Percentiles rank a stretch among this genome's conserved stretches.
These are phyloP conservation scores for Amauroascus verrucosus DNA, from an alignment of 2,329 filamentous ascomycete species.

Conservation along the genomic window DNA sequence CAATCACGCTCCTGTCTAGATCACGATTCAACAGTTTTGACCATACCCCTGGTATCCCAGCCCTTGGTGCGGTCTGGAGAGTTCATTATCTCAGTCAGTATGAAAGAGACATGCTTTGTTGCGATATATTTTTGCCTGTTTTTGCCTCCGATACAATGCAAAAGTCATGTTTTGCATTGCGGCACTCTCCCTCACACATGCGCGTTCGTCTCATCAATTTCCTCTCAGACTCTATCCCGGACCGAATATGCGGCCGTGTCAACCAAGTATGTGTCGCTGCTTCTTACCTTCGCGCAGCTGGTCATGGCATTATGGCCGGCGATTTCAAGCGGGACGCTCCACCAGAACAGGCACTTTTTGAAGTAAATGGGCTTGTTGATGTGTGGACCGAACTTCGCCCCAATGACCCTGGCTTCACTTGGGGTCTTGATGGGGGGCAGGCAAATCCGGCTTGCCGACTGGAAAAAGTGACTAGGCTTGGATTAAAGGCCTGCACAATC, in stretches of 20 bases:
- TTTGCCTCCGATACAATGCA: background rate
- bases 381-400: conserved; percentile 26
- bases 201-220: conserved; percentile 31
- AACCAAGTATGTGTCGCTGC: conserved; percentile 24
- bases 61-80: conserved; percentile 27
- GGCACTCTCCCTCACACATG: too few species aligned
- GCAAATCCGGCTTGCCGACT: conserved; percentile 28
- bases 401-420: conserved; percentile 29
- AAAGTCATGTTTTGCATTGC: background rate
- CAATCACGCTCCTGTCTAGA: conserved; percentile 21
- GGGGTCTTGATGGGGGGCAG: conserved; percentile 29
- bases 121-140: conserved; percentile 23
- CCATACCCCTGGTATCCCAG: background rate
- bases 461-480: conserved; percentile 30
- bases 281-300: conserved; percentile 21
- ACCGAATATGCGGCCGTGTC: conserved; percentile 24
- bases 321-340: conserved; percentile 35
- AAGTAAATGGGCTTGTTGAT: conserved; percentile 28
- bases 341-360: conserved; percentile 26
- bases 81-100: conserved; percentile 26
- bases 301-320: conserved; percentile 30
- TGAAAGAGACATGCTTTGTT: conserved; percentile 29
- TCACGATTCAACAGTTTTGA: background rate
- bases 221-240: conserved; percentile 31
- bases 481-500: conserved; percentile 20